Percentiles rank a stretch among this genome's conserved stretches.
phyloP scores from a whole-genome alignment of 2,329 filamentous ascomycete genomes.

The Colletotrichum sp. region DNA sequence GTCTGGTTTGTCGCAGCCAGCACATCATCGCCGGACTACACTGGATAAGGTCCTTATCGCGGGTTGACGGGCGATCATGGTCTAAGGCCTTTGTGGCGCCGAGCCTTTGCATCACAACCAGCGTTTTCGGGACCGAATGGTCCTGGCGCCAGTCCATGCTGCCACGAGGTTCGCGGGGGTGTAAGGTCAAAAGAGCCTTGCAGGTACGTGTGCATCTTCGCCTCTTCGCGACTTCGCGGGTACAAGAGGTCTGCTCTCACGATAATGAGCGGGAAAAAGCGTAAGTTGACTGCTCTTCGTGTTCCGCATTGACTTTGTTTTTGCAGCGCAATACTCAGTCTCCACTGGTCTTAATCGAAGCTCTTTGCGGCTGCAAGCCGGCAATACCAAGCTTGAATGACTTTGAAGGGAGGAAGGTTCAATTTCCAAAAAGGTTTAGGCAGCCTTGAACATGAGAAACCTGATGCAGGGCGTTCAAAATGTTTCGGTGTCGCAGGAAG shows the following conservation, averaged over 20 bases:
- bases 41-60: neutral
- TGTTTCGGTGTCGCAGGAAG: neutral
- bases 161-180: neutral
- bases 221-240: neutral
- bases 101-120: neutral
- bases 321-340: neutral
- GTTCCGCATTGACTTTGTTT: neutral
- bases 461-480: neutral
- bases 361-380: neutral
- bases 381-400: neutral
- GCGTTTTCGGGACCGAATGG: neutral
- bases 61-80: constrained; percentile 8
- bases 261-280: neutral
- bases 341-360: neutral
- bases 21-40: neutral
- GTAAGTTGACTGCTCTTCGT: neutral
- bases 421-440: neutral
- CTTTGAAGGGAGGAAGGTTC: neutral
- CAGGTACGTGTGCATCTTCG: neutral
- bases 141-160: neutral
- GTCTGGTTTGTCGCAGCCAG: neutral
- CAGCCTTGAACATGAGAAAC: neutral
- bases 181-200: neutral
- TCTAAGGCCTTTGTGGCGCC: constrained; percentile 7
- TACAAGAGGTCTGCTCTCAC: neutral